A percentile compares a stretch with the other conserved stretches of the same genome.
Conservation (phyloP, 179 eudicot species). For the Corrigiola litoralis region DNA sequence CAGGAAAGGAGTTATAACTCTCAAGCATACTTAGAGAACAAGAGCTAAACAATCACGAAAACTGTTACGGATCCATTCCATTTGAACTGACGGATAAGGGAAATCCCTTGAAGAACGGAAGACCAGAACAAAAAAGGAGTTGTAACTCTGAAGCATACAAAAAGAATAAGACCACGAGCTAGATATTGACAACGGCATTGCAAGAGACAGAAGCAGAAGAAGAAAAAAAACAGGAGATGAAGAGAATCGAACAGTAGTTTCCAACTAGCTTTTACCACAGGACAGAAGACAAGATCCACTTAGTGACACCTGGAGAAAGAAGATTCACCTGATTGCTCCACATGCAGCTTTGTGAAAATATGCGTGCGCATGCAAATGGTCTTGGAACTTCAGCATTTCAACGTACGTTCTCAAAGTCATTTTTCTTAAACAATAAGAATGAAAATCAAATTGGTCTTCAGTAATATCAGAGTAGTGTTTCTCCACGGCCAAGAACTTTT, state of each 20-base stretch:
- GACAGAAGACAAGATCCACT: neutral
- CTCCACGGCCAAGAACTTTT: slow-evolving; percentile 95
- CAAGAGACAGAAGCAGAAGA: neutral
- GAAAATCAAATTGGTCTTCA: slow-evolving; percentile 98
- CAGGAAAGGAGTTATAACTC: no score
- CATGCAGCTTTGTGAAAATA: slow-evolving; percentile 94
- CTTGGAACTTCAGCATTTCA: slow-evolving; percentile 94
- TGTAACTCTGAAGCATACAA: neutral
- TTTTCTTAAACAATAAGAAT: slow-evolving; percentile 95
- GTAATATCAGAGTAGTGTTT: slow-evolving; percentile 98
- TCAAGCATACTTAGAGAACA: no score
- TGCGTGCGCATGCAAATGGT: slow-evolving; percentile 85
- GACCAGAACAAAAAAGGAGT: neutral
- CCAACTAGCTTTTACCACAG: neutral
- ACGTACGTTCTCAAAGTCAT: slow-evolving; percentile 95
- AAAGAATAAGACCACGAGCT: neutral
- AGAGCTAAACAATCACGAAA: no score
- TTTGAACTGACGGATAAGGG: no score
- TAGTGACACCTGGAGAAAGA: neutral
- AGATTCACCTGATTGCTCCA: slow-evolving; percentile 82
- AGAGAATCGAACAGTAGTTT: neutral
- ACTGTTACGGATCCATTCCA: no score
- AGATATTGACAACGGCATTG: neutral
- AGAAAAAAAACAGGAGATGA: neutral
- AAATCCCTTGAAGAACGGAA: neutral